These are phyloP conservation scores for Annulohypoxylon nitens DNA, from an alignment of 495 filamentous ascomycete species.

Conservation along the genomic window DNA sequence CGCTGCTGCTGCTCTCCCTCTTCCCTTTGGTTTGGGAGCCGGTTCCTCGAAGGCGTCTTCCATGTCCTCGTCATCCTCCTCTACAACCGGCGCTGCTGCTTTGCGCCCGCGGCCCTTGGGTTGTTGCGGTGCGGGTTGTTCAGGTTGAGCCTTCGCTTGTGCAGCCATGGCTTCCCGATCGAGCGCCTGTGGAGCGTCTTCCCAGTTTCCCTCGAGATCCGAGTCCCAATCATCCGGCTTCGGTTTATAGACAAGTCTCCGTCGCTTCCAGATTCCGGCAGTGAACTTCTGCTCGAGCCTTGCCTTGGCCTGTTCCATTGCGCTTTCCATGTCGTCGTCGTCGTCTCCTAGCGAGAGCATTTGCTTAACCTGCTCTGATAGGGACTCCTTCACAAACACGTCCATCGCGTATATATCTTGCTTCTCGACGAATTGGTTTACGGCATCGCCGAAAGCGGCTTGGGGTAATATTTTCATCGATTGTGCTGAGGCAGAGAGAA, in stretches of 20 bases:
- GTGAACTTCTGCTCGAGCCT: conserved; percentile 80
- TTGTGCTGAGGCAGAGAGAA: conserved; percentile 76
- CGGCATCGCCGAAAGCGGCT: conserved; percentile 91
- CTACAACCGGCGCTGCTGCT: conserved; percentile 39
- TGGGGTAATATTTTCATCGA: conserved; percentile 91
- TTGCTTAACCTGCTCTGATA: conserved; percentile 80
- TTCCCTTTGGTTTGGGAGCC: conserved; percentile 44
- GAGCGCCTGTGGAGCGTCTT: conserved; percentile 78
- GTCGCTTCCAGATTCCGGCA: conserved; percentile 72
- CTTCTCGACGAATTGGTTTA: conserved; percentile 93
- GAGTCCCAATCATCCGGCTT: conserved; percentile 90
- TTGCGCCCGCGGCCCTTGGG: conserved; percentile 52
- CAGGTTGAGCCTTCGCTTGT: conserved; percentile 58
- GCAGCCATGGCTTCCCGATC: conserved; percentile 60
- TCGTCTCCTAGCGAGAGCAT: conserved; percentile 78
- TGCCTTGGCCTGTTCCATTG: conserved; percentile 77
- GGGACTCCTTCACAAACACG: conserved; percentile 84
- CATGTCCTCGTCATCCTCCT: conserved; percentile 58
- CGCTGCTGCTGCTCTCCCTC: conserved; percentile 64
- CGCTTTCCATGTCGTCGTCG: conserved; percentile 70
- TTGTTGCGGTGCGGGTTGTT: conserved; percentile 41
- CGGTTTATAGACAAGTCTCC: conserved; percentile 68
- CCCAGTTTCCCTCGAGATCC: conserved; percentile 88
- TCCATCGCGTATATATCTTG: conserved; percentile 95
- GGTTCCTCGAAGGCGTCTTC: conserved; percentile 52